Evolutionary conservation across 306 rosid genomes (phyloP), one percentile per base, ranked within the genome.

Genomic region (Rosa multiflora): DNA sequence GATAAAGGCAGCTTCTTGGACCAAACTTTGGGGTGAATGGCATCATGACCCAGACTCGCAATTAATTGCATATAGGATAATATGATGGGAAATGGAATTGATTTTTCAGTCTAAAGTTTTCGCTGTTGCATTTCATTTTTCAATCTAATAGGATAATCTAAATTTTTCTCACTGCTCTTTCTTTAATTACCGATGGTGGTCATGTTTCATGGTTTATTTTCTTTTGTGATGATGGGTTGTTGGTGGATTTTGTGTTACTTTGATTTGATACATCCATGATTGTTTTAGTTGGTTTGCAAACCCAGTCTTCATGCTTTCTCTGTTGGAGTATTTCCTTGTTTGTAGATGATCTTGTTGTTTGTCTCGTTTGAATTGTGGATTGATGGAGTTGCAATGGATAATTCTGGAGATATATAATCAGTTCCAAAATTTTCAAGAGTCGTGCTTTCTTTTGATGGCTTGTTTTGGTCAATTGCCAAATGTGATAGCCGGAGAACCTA

Each of bases 221-320:
- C 32, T 29, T 40, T 61, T 62, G 0, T 83, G 72, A 56, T 80
- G 69, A 2, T 79, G 78, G 66, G 82, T 79, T 72, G 75, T 43
- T 44, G 59, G 80, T 75, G 39, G 80, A 68, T 79, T 49, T 67
- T 79, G 79, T 59, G 40, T 79, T 73, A 5, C 52, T 82, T 85
- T 86, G 97, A 92, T 92, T 94, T 90, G 88, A 76, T 83, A 76
- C 85, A 76, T 87, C 67, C 77, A 79, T 69, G 79, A 29, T 29
- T 29, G 85, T 80, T 73, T 80, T 44, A 10, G 83, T 78, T 84
- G 73, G 76, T 75, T 44, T 70, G 76, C 23, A 71, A 56, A 72
- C 72, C 32, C 42, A 32, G 64, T 37, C 5, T 35, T 23, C 20
- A 2, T 79, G 70, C 75, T 79, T 73, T 48, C 49, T 18, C 70